Evolutionary conservation across 75 land plant genomes (phyloP).

Genomic region (Chamaecyparis obtusa): DNA sequence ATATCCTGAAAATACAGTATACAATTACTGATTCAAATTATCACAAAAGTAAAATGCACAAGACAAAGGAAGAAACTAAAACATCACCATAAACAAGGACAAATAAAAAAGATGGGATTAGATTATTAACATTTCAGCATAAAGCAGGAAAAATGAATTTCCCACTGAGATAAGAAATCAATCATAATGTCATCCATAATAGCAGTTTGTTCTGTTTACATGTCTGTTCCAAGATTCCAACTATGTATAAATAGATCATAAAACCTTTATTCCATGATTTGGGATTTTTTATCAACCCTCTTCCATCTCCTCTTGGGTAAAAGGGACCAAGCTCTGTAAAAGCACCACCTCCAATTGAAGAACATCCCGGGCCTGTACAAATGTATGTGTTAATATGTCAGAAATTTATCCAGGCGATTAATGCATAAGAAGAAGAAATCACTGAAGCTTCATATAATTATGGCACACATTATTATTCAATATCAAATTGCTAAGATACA

Average conservation of each 20-base stretch:
- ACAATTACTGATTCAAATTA: background rate
- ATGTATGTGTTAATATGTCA: background rate
- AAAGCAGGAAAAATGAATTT: background rate
- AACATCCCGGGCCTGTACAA: constrained; percentile 69
- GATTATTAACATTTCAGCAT: background rate
- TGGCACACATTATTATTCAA: background rate
- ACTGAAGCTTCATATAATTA: background rate
- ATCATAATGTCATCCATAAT: background rate
- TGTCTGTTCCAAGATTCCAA: constrained; percentile 9
- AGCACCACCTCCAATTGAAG: constrained; percentile 93
- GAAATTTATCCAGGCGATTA: background rate
- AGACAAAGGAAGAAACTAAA: background rate
- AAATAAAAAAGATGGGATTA: background rate
- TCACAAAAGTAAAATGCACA: background rate
- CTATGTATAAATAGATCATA: constrained; percentile 2
- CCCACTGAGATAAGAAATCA: background rate
- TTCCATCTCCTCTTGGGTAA: constrained; percentile 80
- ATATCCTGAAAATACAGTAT: background rate
- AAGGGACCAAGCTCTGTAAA: constrained; percentile 94
- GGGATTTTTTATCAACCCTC: constrained; percentile 52
- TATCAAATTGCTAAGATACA: background rate
- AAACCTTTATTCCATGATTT: constrained; percentile 80
- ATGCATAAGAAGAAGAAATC: background rate
- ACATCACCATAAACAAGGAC: background rate
- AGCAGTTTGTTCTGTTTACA: background rate